A percentile compares a stretch with the other conserved stretches of the same genome.
Evolutionary conservation across 2,329 filamentous ascomycete genomes (phyloP).

Genomic region (Sclerotinia sclerotiorum): DNA sequence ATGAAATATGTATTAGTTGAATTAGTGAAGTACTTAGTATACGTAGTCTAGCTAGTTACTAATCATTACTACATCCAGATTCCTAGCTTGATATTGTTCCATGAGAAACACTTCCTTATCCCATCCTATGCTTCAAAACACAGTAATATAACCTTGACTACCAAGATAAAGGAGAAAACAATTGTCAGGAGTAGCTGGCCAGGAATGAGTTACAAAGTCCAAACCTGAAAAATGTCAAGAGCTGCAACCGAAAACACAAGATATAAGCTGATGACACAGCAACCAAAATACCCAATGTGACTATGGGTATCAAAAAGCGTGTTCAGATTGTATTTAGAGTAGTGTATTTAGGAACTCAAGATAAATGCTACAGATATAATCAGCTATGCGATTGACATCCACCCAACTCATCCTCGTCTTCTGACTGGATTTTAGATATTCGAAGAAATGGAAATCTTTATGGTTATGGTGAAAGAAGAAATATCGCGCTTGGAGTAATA

Average conservation of each 20-base stretch:
- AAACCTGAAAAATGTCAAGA: background rate
- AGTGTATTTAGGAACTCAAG: too few relatives aligned
- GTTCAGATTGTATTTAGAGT: background rate
- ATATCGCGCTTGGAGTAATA: background rate
- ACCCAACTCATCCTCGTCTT: background rate
- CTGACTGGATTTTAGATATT: background rate
- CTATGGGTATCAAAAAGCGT: background rate
- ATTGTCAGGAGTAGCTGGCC: slow-evolving; percentile 14
- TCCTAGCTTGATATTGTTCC: background rate
- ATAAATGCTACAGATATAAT: background rate
- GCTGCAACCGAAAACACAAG: background rate
- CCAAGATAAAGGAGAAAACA: slow-evolving; percentile 23
- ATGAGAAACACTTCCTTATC: slow-evolving; percentile 24
- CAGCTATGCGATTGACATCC: background rate
- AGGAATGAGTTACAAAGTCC: background rate
- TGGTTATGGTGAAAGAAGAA: background rate
- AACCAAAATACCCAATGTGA: too few relatives aligned
- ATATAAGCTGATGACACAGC: too few relatives aligned
- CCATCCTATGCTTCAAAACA: slow-evolving; percentile 25
- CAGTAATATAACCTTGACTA: slow-evolving; percentile 24
- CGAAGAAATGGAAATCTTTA: background rate
- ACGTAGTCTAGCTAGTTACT: too few relatives aligned
- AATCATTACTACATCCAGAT: too few relatives aligned
- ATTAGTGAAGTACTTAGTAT: too few relatives aligned
- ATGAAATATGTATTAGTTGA: too few relatives aligned